Evolutionary conservation across 2,329 filamentous ascomycete species (phyloP).

Genomic region (Penicillium sp.): DNA sequence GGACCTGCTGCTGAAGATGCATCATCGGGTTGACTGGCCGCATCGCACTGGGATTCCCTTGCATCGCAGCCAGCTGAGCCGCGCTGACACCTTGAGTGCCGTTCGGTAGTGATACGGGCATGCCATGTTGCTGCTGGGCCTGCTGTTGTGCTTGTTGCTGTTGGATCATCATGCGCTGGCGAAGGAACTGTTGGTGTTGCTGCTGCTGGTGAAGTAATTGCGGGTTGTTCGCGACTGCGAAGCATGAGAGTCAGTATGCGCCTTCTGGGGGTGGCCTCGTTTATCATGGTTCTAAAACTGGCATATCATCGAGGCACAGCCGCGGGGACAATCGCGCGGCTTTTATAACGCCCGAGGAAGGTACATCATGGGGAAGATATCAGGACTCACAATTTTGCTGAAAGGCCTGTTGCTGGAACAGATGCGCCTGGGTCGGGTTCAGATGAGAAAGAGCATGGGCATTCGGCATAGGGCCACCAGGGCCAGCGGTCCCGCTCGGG

Average conservation of each 20-base stretch:
- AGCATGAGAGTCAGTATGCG: constrained; percentile 14
- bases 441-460: constrained; percentile 64
- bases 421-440: constrained; percentile 56
- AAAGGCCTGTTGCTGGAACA: constrained; percentile 54
- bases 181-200: constrained; percentile 25
- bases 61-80: constrained; percentile 48
- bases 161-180: constrained; percentile 19
- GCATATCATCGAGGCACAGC: not conserved
- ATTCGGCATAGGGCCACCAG: constrained; percentile 54
- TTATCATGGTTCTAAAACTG: not conserved
- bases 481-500: constrained; percentile 56
- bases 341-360: not conserved
- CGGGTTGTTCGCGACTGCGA: constrained; percentile 44
- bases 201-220: constrained; percentile 48
- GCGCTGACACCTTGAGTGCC: constrained; percentile 44
- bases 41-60: constrained; percentile 43
- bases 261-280: not conserved
- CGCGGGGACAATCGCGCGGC: not conserved
- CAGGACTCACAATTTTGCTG: constrained; percentile 44
- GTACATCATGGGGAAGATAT: not conserved
- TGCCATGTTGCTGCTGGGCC: constrained; percentile 36
- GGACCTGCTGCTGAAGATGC: constrained; percentile 46
- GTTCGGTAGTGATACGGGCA: constrained; percentile 46
- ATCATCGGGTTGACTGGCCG: constrained; percentile 42
- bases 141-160: constrained; percentile 39